These are phyloP conservation scores for Bjerkandera adusta DNA, from an alignment of 1,284 basidiomycete genomes.

Conservation along the genomic window DNA sequence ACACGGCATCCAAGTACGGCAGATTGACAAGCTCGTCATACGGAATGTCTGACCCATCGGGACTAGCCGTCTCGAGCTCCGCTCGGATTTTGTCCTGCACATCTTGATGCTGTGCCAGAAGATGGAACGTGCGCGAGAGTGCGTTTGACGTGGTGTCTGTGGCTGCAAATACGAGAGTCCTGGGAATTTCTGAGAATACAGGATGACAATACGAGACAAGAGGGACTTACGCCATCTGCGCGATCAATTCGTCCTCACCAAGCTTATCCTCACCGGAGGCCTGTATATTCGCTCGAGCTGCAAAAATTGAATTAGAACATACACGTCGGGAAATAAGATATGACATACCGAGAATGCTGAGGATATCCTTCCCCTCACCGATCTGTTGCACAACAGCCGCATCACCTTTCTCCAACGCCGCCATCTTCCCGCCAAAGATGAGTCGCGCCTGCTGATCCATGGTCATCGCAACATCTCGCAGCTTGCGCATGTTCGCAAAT, in stretches of 20 bases:
- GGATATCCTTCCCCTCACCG: constrained; percentile 14
- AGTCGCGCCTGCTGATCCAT: neutral
- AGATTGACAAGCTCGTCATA: constrained; percentile 21
- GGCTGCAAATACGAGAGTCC: constrained; percentile 19
- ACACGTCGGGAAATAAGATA: neutral
- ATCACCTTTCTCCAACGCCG: constrained; percentile 9
- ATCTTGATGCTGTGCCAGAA: constrained; percentile 20
- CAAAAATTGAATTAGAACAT: too few relatives aligned
- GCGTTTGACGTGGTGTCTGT: constrained; percentile 23
- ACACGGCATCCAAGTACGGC: constrained; percentile 24
- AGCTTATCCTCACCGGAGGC: constrained; percentile 16
- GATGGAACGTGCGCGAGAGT: constrained; percentile 18
- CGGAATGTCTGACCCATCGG: constrained; percentile 13
- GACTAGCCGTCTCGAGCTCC: constrained; percentile 18
- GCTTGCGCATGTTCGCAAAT: constrained; percentile 22
- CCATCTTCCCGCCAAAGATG: constrained; percentile 3
- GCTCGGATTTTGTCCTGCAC: constrained; percentile 22
- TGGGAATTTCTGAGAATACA: neutral
- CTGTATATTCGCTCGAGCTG: constrained; percentile 14
- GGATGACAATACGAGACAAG: neutral
- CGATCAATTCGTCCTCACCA: constrained; percentile 18
- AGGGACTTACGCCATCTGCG: constrained; percentile 17
- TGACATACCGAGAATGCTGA: constrained; percentile 12
- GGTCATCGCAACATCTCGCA: constrained; percentile 25
- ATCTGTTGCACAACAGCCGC: constrained; percentile 11